Percentiles rank a stretch among this genome's conserved stretches.
phyloP scores from a whole-genome alignment of 139 green algal species.

The Micractinium conductrix region DNA sequence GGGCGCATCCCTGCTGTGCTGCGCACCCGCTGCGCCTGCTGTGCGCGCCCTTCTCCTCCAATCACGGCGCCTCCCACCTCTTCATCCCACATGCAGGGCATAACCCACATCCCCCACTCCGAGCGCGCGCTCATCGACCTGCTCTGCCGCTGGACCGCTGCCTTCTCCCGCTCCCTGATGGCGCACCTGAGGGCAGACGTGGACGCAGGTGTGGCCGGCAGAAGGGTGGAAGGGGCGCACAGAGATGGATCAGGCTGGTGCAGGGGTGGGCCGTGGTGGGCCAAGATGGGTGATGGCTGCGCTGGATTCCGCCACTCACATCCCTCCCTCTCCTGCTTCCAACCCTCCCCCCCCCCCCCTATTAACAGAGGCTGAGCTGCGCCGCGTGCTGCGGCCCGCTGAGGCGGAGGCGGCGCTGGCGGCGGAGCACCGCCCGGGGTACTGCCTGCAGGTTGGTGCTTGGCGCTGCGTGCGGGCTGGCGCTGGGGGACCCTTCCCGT shows the following conservation, averaged over 20 bases:
- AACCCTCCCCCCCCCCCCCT: background rate
- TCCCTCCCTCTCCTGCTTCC: background rate
- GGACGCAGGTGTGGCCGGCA: background rate
- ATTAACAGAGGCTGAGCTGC: slow-evolving; percentile 4
- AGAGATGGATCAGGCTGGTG: no score
- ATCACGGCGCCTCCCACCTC: background rate
- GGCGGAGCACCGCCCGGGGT: slow-evolving; percentile 25
- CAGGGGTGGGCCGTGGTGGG: no score
- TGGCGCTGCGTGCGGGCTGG: background rate
- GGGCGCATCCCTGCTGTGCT: no score
- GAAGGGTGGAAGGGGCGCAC: no score
- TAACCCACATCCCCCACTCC: background rate
- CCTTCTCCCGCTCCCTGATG: slow-evolving; percentile 19
- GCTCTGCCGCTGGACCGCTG: slow-evolving; percentile 29
- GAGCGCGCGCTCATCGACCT: background rate
- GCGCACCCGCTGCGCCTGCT: no score
- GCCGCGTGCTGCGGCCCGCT: slow-evolving; percentile 16
- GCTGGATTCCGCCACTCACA: no score
- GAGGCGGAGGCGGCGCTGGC: slow-evolving; percentile 37
- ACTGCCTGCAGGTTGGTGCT: background rate
- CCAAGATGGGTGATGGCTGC: no score
- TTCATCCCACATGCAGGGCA: background rate
- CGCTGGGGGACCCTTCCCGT: background rate
- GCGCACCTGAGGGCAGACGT: background rate
- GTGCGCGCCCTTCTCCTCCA: no score